phyloP scores from a whole-genome alignment of 192 early-diverging fungal species.

The Backusella macrospora region DNA sequence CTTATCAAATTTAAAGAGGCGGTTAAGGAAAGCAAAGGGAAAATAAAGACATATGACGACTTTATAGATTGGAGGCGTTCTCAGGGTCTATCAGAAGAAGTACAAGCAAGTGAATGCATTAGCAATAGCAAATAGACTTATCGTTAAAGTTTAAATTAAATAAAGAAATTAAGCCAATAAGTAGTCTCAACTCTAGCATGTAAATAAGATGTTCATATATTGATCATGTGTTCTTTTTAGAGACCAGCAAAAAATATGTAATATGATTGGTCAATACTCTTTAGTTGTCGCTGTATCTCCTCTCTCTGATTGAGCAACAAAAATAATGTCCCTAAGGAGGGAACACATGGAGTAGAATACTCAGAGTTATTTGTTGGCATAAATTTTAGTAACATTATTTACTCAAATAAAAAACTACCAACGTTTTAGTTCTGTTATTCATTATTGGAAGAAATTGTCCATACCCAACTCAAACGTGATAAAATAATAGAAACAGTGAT shows the following conservation, averaged over 20 bases:
- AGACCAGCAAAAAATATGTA: background rate
- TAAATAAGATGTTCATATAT: background rate
- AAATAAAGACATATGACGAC: slow-evolving; percentile 26
- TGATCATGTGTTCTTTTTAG: background rate
- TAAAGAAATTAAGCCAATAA: background rate
- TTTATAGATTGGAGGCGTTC: slow-evolving; percentile 28
- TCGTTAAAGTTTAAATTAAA: background rate
- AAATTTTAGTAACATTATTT: slow-evolving; percentile 12
- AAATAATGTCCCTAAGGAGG: background rate
- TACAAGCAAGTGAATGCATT: slow-evolving; percentile 7
- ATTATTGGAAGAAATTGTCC: background rate
- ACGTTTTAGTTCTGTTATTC: background rate
- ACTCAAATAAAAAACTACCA: slow-evolving; percentile 1
- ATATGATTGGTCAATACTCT: background rate
- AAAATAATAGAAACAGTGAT: background rate
- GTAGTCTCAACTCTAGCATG: slow-evolving; percentile 1
- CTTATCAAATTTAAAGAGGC: slow-evolving; percentile 21
- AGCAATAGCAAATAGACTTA: background rate
- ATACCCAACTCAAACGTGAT: background rate
- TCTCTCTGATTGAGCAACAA: background rate
- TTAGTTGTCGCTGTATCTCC: background rate
- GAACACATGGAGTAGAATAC: slow-evolving; percentile 12
- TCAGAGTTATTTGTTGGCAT: slow-evolving; percentile 6
- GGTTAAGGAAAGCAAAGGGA: background rate
- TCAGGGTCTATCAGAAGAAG: slow-evolving; percentile 26